A percentile compares a stretch with the other conserved stretches of the same genome.
phyloP scores from a whole-genome alignment of 305 asterid species.

The Solanum aculeatissimum region DNA sequence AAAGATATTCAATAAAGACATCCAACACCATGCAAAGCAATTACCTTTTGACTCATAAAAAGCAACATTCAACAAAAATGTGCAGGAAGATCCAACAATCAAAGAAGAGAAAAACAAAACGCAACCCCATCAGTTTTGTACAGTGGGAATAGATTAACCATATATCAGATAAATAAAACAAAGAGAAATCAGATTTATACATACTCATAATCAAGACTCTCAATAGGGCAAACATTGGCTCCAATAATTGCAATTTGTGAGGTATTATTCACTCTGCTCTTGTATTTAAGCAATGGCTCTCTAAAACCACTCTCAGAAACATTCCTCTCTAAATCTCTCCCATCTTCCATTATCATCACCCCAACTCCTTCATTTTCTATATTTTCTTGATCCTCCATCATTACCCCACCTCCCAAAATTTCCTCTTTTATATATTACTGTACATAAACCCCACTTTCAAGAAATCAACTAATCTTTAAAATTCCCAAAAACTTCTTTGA shows the following conservation, averaged over 20 bases:
- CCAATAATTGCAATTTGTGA: conserved; percentile 94
- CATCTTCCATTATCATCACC: background rate
- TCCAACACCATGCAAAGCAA: background rate
- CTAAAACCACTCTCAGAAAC: background rate
- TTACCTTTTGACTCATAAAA: background rate
- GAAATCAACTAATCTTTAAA: background rate
- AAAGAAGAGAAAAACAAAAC: background rate
- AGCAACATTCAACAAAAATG: background rate
- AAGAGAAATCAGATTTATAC: background rate
- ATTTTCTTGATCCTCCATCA: conserved; percentile 1
- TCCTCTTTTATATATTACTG: background rate
- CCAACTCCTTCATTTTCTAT: conserved; percentile 2
- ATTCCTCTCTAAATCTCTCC: background rate
- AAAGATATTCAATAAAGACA: background rate
- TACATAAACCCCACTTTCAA: background rate
- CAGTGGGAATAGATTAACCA: background rate
- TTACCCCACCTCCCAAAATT: background rate
- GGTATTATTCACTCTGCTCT: conserved; percentile 50
- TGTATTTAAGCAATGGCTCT: conserved; percentile 47
- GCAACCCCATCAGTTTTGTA: background rate
- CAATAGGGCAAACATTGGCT: conserved; percentile 77
- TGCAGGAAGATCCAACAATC: background rate
- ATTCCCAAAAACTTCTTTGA: background rate
- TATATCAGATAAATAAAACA: background rate
- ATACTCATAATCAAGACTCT: conserved; percentile 78